phyloP scores from a whole-genome alignment of 495 filamentous ascomycete species.

The Xylaria palmicola region DNA sequence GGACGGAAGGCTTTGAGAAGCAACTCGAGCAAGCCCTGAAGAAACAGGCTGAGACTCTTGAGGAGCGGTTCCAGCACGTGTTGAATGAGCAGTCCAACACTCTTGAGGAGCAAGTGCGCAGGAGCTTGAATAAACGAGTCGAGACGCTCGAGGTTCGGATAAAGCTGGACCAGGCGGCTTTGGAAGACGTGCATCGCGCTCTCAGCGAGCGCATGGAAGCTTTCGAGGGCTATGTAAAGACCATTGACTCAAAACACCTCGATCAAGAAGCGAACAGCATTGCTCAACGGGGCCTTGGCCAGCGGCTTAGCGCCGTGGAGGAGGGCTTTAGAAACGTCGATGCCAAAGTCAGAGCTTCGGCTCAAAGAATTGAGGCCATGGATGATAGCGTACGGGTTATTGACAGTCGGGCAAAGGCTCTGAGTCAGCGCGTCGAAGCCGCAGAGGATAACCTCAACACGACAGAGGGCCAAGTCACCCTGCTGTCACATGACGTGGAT shows the following conservation, averaged over 20 bases:
- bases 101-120: conserved; percentile 9
- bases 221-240: conserved; percentile 13
- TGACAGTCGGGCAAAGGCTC: conserved; percentile 15
- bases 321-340: conserved; percentile 4
- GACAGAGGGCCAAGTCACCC: conserved; percentile 14
- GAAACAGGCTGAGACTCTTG: background rate
- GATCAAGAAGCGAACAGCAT: conserved; percentile 19
- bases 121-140: conserved; percentile 18
- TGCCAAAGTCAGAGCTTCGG: conserved; percentile 3
- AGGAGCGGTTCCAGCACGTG: conserved; percentile 14
- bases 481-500: conserved; percentile 17
- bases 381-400: conserved; percentile 20
- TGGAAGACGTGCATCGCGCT: conserved; percentile 11
- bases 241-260: conserved; percentile 17
- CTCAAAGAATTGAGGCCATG: conserved; percentile 17
- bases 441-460: conserved; percentile 13
- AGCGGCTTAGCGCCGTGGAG: conserved; percentile 10
- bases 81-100: conserved; percentile 7
- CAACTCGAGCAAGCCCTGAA: conserved; percentile 6
- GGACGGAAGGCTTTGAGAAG: conserved; percentile 6
- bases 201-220: conserved; percentile 18
- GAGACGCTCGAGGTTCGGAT: conserved; percentile 27
- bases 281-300: conserved; percentile 12
- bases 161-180: conserved; percentile 21
- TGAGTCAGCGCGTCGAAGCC: conserved; percentile 16